Conservation (phyloP, 495 filamentous ascomycete species). For the Podospora anserina region DNA sequence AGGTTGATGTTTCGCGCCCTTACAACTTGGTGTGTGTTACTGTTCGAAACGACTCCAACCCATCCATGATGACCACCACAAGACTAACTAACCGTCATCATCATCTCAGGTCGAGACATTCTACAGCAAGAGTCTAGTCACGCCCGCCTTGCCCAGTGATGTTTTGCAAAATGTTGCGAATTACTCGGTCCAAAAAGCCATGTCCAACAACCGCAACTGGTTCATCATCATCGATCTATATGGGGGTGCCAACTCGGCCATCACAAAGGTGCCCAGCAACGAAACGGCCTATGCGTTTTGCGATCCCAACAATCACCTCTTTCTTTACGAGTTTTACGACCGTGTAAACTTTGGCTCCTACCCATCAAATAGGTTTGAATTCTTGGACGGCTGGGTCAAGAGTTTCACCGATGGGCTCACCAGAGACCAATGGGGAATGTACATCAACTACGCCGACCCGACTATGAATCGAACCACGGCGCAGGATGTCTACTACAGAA, state of each 20-base stretch:
- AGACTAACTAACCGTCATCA: background rate
- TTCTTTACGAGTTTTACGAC: conserved; percentile 44
- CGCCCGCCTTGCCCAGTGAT: conserved; percentile 34
- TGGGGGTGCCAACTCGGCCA: conserved; percentile 43
- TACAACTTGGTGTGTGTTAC: conserved; percentile 36
- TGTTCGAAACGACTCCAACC: background rate
- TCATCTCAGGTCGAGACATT: conserved; percentile 42
- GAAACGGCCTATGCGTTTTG: conserved; percentile 40
- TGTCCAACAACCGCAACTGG: conserved; percentile 38
- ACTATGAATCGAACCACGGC: conserved; percentile 37
- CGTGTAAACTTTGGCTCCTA: conserved; percentile 25
- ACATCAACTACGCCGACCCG: conserved; percentile 48
- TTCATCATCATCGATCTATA: conserved; percentile 46
- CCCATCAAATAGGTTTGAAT: conserved; percentile 34
- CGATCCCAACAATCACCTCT: conserved; percentile 33
- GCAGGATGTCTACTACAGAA: conserved; percentile 49
- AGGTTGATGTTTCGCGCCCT: conserved; percentile 42
- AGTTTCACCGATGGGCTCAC: conserved; percentile 33
- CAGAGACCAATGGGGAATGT: conserved; percentile 42
- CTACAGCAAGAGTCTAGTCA: conserved; percentile 45
- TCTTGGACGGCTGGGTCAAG: conserved; percentile 42
- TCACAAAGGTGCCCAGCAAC: conserved; percentile 32
- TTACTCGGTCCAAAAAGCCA: conserved; percentile 43
- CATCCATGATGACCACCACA: background rate
- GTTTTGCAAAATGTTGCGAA: conserved; percentile 37